Evolutionary conservation across 2,329 filamentous ascomycete species (phyloP).

Genomic region (Davidsoniella neocaledoniae): DNA sequence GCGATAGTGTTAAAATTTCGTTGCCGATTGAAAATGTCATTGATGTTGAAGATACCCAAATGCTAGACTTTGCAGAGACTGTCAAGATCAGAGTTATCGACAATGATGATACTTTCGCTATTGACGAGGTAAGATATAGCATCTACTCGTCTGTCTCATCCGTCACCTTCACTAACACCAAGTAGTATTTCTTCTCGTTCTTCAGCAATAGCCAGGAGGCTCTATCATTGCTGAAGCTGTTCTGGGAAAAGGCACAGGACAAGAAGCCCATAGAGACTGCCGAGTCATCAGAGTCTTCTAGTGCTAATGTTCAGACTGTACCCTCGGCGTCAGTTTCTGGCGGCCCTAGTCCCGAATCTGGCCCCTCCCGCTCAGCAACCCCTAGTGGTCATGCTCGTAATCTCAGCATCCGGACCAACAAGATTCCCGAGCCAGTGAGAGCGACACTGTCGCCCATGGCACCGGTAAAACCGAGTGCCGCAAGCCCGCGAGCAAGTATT

Average conservation of each 20-base stretch:
- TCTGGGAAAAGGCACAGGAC: conserved; percentile 39
- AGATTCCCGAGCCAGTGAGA: conserved; percentile 39
- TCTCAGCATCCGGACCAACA: conserved; percentile 22
- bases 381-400: conserved; percentile 6
- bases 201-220: conserved; percentile 76
- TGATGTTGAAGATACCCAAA: conserved; percentile 80
- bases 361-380: not conserved
- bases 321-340: not conserved
- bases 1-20: conserved; percentile 91
- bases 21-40: conserved; percentile 77
- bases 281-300: not conserved
- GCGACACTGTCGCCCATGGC: conserved; percentile 42
- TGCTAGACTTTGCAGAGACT: conserved; percentile 83
- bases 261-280: conserved; percentile 13
- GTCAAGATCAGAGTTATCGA: conserved; percentile 87
- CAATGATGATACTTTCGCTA: conserved; percentile 83
- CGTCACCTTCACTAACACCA: not conserved
- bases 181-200: conserved; percentile 88
- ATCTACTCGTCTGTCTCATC: not conserved
- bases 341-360: not conserved
- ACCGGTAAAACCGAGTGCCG: conserved; percentile 23
- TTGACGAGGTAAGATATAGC: conserved; percentile 57
- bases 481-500: conserved; percentile 37
- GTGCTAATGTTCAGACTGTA: not conserved
- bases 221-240: conserved; percentile 55